Evolutionary conservation across 2,329 filamentous ascomycete species (phyloP).

Genomic region (Monilinia laxa): DNA sequence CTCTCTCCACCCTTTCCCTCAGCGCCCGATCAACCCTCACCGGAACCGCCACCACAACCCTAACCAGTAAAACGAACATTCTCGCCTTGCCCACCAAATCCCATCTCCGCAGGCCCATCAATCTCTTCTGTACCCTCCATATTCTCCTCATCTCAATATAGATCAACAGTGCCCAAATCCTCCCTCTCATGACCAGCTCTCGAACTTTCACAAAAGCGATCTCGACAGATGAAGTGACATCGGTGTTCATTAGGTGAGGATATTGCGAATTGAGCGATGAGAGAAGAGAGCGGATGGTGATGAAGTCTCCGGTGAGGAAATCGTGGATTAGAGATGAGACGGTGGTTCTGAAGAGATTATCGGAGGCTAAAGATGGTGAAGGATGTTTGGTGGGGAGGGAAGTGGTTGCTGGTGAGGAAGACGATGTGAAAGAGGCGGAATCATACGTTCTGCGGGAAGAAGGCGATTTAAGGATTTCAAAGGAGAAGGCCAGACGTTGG

Average conservation of each 20-base stretch:
- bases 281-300: constrained; percentile 41
- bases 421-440: constrained; percentile 39
- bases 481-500: constrained; percentile 44
- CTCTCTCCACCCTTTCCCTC: constrained; percentile 42
- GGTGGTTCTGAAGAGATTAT: constrained; percentile 39
- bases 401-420: constrained; percentile 35
- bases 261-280: constrained; percentile 42
- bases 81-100: constrained; percentile 42
- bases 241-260: constrained; percentile 42
- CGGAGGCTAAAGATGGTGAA: neutral
- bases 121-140: constrained; percentile 42
- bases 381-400: constrained; percentile 44
- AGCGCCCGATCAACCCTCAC: constrained; percentile 45
- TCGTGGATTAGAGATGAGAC: constrained; percentile 44
- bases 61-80: constrained; percentile 43
- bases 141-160: constrained; percentile 44
- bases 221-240: constrained; percentile 43
- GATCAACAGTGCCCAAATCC: constrained; percentile 43
- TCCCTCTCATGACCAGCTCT: constrained; percentile 43
- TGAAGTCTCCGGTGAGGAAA: constrained; percentile 45
- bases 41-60: constrained; percentile 44
- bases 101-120: constrained; percentile 43
- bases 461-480: constrained; percentile 44
- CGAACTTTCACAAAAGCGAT: constrained; percentile 42
- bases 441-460: constrained; percentile 43